Percentiles rank a stretch among this genome's conserved stretches.
phyloP scores from a whole-genome alignment of 2,329 filamentous ascomycete genomes.

The Cercospora brassicicola region DNA sequence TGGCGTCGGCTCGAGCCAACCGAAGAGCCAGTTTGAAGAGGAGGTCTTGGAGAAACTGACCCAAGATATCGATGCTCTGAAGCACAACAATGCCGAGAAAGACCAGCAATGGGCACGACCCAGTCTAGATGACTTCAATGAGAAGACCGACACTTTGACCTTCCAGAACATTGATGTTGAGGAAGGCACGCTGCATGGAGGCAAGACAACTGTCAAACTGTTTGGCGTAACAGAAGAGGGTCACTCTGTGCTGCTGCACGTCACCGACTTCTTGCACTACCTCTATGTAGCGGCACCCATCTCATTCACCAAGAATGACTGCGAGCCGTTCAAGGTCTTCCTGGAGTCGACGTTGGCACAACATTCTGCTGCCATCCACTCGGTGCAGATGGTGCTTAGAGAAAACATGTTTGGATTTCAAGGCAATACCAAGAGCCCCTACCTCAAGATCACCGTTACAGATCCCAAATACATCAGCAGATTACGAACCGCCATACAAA shows the following conservation, averaged over 20 bases:
- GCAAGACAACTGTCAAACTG: slow-evolving; percentile 77
- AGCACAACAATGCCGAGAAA: slow-evolving; percentile 83
- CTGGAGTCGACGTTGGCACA: slow-evolving; percentile 78
- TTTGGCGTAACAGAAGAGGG: slow-evolving; percentile 88
- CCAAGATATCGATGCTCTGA: slow-evolving; percentile 84
- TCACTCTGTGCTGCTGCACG: slow-evolving; percentile 90
- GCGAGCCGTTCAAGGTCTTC: slow-evolving; percentile 73
- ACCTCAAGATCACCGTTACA: slow-evolving; percentile 87
- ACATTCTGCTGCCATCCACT: slow-evolving; percentile 71
- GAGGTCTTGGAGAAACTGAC: slow-evolving; percentile 95
- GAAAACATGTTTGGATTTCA: slow-evolving; percentile 95
- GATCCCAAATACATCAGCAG: slow-evolving; percentile 82
- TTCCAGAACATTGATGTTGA: slow-evolving; percentile 97
- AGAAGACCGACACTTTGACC: slow-evolving; percentile 67
- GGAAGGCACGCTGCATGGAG: slow-evolving; percentile 78
- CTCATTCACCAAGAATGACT: slow-evolving; percentile 75
- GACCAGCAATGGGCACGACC: slow-evolving; percentile 88
- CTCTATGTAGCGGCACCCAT: slow-evolving; percentile 88
- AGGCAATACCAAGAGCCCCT: slow-evolving; percentile 87
- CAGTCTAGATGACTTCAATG: slow-evolving; percentile 60
- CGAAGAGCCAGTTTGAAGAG: slow-evolving; percentile 88
- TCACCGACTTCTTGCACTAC: slow-evolving; percentile 94
- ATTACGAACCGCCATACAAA: slow-evolving; percentile 73
- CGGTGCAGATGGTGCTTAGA: slow-evolving; percentile 76
- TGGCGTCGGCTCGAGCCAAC: slow-evolving; percentile 69